Evolutionary conservation across 176 grass and related monocot genomes (phyloP).

Genomic region (Carex myosuroides): DNA sequence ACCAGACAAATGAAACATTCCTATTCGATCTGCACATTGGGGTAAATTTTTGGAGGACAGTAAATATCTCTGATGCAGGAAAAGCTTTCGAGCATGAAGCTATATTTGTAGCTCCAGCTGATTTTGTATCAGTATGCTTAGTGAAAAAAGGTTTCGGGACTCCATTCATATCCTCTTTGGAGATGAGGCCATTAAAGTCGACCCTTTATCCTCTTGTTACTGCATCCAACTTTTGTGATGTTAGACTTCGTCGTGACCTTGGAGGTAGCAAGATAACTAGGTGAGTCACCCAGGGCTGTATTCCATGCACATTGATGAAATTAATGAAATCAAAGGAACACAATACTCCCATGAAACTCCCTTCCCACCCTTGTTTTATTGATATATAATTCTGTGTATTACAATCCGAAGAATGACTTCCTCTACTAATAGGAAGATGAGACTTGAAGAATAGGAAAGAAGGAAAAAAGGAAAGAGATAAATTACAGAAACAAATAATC

Average conservation of each 20-base stretch:
- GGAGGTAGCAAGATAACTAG: slow-evolving; percentile 1
- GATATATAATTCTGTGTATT: no score
- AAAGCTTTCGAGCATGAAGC: neutral
- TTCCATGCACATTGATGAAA: no score
- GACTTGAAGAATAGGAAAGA: no score
- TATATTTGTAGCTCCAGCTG: slow-evolving; percentile 4
- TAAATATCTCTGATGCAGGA: neutral
- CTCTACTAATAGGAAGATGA: no score
- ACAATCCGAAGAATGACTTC: no score
- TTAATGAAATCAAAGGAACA: no score
- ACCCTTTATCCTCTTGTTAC: slow-evolving; percentile 10
- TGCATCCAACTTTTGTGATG: neutral
- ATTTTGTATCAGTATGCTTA: slow-evolving; percentile 26
- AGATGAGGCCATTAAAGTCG: slow-evolving; percentile 25
- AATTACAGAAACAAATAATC: no score
- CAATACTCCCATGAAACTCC: no score
- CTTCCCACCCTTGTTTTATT: no score
- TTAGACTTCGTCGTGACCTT: neutral
- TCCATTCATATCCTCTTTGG: slow-evolving; percentile 37
- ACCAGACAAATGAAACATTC: neutral
- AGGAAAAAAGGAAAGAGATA: no score
- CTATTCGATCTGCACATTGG: slow-evolving; percentile 25
- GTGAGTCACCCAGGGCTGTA: no score
- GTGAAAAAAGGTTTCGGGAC: slow-evolving; percentile 4
- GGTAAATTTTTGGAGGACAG: slow-evolving; percentile 11